Evolutionary conservation across 805 yeast species (phyloP).

Genomic region (Cyberlindnera saturnus): DNA sequence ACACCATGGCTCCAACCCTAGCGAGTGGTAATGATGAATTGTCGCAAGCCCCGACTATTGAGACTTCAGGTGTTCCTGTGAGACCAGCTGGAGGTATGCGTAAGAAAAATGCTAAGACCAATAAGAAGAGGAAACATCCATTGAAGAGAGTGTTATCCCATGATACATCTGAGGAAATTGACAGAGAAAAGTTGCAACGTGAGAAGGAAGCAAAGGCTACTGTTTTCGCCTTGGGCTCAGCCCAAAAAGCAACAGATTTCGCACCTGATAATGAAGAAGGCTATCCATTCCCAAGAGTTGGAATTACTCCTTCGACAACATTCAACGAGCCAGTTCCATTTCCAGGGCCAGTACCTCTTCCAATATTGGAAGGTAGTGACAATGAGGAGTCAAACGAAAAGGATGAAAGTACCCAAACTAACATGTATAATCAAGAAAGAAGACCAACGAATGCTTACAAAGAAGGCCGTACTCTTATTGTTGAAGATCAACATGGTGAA

Average conservation of each 20-base stretch:
- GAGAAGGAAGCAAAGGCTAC: conserved; percentile 39
- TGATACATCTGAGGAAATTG: conserved; percentile 13
- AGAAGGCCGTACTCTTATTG: conserved; percentile 64
- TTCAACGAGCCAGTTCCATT: conserved; percentile 8
- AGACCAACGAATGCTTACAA: conserved; percentile 43
- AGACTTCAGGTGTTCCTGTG: conserved; percentile 58
- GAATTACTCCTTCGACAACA: conserved; percentile 22
- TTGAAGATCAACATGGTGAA: conserved; percentile 86
- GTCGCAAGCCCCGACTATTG: conserved; percentile 38
- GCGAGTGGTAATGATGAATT: conserved; percentile 17
- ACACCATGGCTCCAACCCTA: conserved; percentile 45
- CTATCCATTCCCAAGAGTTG: conserved; percentile 10
- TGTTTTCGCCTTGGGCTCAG: conserved; percentile 32
- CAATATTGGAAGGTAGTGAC: conserved; percentile 2
- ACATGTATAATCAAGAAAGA: conserved; percentile 22
- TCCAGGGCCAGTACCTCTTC: conserved; percentile 2
- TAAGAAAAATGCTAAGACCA: conserved; percentile 35
- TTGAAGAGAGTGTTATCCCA: conserved; percentile 20
- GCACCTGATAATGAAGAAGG: conserved; percentile 16
- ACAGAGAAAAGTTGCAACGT: conserved; percentile 32
- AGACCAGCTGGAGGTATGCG: conserved; percentile 74
- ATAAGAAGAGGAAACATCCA: conserved; percentile 28
- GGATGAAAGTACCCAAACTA: conserved; percentile 6
- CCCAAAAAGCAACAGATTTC: conserved; percentile 11
- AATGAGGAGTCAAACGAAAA: conserved; percentile 6